These are phyloP conservation scores for Amanita exitialis DNA, from an alignment of 768 basidiomycete species.

Conservation along the genomic window DNA sequence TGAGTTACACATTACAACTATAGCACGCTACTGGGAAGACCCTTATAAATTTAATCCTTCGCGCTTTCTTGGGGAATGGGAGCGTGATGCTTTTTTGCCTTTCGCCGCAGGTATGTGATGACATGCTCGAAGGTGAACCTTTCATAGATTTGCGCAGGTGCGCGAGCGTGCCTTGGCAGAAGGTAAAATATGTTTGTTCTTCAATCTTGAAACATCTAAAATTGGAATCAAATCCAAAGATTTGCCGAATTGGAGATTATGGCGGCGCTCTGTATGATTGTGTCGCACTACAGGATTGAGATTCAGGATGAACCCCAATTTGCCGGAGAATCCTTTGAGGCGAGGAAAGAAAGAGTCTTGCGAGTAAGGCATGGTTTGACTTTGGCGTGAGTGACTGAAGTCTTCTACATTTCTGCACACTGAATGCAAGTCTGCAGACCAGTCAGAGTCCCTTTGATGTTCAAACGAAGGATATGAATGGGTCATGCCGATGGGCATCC, in stretches of 20 bases:
- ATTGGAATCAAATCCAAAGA: slow-evolving; percentile 14
- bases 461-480: slow-evolving; percentile 17
- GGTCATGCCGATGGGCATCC: background rate
- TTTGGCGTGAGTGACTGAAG: slow-evolving; percentile 27
- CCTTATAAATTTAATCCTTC: slow-evolving; percentile 34
- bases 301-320: slow-evolving; percentile 42
- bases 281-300: slow-evolving; percentile 35
- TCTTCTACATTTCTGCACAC: background rate
- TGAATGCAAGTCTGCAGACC: slow-evolving; percentile 14
- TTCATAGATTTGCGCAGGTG: slow-evolving; percentile 16
- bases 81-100: slow-evolving; percentile 43
- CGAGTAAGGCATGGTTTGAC: slow-evolving; percentile 26
- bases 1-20: background rate
- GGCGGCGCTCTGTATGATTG: slow-evolving; percentile 38
- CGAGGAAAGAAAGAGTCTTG: slow-evolving; percentile 32
- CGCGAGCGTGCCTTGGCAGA: slow-evolving; percentile 36
- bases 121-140: background rate
- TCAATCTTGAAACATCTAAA: background rate
- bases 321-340: slow-evolving; percentile 33
- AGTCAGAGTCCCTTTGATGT: slow-evolving; percentile 21
- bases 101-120: slow-evolving; percentile 33
- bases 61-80: slow-evolving; percentile 44
- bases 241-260: slow-evolving; percentile 45
- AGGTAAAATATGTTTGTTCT: slow-evolving; percentile 17
- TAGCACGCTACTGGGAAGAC: slow-evolving; percentile 48